Conservation (phyloP, 192 early-diverging fungal species). For the Coemansia sp. region DNA sequence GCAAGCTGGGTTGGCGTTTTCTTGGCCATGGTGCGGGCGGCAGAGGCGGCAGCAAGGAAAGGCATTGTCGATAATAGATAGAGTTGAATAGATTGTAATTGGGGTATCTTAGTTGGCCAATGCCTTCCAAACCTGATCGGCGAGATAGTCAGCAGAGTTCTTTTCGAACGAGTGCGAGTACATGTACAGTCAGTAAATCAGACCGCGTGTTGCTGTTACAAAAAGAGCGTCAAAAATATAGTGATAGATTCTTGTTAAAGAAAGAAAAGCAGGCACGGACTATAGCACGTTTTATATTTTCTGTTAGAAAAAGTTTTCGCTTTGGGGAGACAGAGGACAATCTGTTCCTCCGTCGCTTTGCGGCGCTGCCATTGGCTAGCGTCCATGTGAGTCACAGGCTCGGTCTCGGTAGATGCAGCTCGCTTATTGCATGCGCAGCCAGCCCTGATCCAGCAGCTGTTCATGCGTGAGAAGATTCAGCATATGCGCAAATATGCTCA, state of each 20-base stretch:
- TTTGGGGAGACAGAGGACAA: neutral
- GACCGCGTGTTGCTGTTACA: neutral
- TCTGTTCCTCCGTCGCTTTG: neutral
- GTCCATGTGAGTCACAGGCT: slow-evolving; percentile 19
- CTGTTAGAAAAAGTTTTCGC: neutral
- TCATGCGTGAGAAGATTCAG: no score
- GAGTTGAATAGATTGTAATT: slow-evolving; percentile 11
- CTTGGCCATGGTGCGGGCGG: slow-evolving; percentile 11
- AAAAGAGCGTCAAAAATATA: neutral
- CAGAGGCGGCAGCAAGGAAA: slow-evolving; percentile 14
- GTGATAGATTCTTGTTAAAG: neutral
- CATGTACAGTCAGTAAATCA: slow-evolving; percentile 42
- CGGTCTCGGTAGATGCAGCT: neutral
- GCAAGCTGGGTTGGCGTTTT: slow-evolving; percentile 29
- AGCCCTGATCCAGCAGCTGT: neutral
- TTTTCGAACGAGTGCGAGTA: slow-evolving; percentile 84
- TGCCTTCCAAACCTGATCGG: slow-evolving; percentile 68
- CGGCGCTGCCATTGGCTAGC: neutral
- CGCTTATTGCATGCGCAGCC: neutral
- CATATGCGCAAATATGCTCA: no score
- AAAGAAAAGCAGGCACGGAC: neutral
- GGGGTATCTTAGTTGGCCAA: slow-evolving; percentile 30
- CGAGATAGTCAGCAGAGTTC: slow-evolving; percentile 86
- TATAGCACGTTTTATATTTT: neutral
- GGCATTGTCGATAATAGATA: slow-evolving; percentile 25